These are phyloP conservation scores for Rhodofomes roseus DNA, from an alignment of 1,284 basidiomycete species.

Conservation along the genomic window DNA sequence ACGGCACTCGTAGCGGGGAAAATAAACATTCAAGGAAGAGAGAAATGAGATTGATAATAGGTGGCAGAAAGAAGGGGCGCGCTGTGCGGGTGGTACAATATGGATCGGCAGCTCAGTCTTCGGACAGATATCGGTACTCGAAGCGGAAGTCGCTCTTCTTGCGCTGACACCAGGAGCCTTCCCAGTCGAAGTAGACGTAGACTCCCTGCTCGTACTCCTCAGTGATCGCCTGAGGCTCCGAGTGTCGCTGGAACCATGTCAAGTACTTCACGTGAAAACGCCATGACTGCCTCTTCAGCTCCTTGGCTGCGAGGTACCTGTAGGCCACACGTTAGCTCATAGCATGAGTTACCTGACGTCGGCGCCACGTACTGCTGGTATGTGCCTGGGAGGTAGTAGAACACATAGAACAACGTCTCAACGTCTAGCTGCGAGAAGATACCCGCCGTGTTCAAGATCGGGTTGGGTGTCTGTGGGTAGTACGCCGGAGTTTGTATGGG, in stretches of 20 bases:
- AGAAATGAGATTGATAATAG: background rate
- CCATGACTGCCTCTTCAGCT: conserved; percentile 98
- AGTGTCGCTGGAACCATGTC: conserved; percentile 99
- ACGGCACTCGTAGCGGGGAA: conserved; percentile 8
- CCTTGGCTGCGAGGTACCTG: conserved; percentile 94
- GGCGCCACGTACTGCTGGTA: conserved; percentile 81
- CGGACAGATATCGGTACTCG: conserved; percentile 88
- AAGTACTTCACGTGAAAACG: conserved; percentile 99
- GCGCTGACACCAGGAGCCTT: conserved; percentile 96
- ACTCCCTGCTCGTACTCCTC: conserved; percentile 99
- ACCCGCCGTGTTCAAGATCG: conserved; percentile 79
- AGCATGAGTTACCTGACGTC: background rate
- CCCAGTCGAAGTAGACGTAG: conserved; percentile 97
- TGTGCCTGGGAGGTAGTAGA: conserved; percentile 96
- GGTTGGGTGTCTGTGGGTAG: conserved; percentile 89
- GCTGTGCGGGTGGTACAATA: background rate
- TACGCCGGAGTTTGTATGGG: conserved; percentile 91
- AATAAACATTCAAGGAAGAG: background rate
- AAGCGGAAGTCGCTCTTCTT: conserved; percentile 99
- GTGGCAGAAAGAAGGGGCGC: background rate
- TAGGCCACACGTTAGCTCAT: background rate
- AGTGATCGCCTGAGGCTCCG: conserved; percentile 98
- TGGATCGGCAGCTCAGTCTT: conserved; percentile 52
- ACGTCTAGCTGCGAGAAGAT: conserved; percentile 94
- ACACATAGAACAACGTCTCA: conserved; percentile 98